Evolutionary conservation across 1,284 basidiomycete genomes (phyloP).

Genomic region (Kalmanozyma brasiliensis): DNA sequence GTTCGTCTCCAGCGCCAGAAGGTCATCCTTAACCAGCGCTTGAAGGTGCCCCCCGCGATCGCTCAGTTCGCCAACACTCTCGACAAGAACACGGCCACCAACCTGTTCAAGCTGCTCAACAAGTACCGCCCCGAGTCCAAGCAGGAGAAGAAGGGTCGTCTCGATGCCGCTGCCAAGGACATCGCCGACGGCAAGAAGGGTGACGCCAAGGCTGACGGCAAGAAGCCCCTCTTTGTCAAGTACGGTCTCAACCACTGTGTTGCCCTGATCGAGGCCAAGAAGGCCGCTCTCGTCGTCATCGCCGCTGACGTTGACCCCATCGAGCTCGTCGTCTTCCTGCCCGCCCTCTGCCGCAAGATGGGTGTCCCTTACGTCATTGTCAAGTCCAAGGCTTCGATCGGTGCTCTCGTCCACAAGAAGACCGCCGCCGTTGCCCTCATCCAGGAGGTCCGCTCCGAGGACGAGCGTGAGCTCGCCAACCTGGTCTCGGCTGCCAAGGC

Average conservation of each 20-base stretch:
- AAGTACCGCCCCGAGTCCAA: constrained; percentile 93
- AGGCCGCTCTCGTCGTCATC: constrained; percentile 95
- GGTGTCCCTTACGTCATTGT: constrained; percentile 98
- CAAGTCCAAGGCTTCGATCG: constrained; percentile 94
- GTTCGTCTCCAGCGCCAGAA: constrained; percentile 98
- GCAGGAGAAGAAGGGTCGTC: constrained; percentile 97
- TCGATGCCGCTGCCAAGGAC: constrained; percentile 79
- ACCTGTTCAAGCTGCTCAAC: constrained; percentile 97
- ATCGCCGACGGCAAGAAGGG: constrained; percentile 75
- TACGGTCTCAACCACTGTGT: constrained; percentile 97
- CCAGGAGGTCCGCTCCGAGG: constrained; percentile 94
- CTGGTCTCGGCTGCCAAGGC: constrained; percentile 94
- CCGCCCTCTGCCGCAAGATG: constrained; percentile 99
- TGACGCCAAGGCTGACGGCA: constrained; percentile 67
- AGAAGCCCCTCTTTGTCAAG: constrained; percentile 95
- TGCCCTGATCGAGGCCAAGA: constrained; percentile 90
- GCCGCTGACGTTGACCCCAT: constrained; percentile 99
- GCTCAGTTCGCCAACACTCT: constrained; percentile 97
- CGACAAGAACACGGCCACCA: constrained; percentile 99
- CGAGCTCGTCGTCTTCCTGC: constrained; percentile 92
- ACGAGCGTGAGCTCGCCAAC: constrained; percentile 90
- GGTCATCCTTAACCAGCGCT: constrained; percentile 96
- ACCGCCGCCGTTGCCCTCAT: constrained; percentile 89
- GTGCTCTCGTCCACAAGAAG: constrained; percentile 98
- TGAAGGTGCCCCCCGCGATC: constrained; percentile 98